Percentiles rank a stretch among this genome's conserved stretches.
These are phyloP conservation scores for Poa annua DNA, from an alignment of 176 grass and related monocot species.

Conservation along the genomic window DNA sequence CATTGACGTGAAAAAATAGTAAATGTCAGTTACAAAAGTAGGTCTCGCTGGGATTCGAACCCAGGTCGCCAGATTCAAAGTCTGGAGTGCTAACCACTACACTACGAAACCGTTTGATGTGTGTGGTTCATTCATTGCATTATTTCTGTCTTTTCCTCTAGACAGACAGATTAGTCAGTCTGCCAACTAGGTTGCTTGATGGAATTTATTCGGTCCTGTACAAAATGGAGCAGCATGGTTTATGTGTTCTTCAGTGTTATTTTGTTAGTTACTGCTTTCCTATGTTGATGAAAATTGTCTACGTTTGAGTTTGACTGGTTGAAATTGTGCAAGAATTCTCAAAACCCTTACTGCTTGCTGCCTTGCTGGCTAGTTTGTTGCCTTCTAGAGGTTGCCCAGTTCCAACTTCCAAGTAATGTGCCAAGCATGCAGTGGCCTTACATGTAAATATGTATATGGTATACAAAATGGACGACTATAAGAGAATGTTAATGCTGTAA, in stretches of 20 bases:
- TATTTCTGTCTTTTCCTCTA: constrained; percentile 19
- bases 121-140: not conserved
- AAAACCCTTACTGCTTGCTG: not conserved
- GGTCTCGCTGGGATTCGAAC: constrained; percentile 86
- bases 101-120: constrained; percentile 38
- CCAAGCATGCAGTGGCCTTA: not conserved
- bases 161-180: not conserved
- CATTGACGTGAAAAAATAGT: not conserved
- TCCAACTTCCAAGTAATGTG: not conserved
- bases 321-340: not conserved
- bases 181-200: not conserved
- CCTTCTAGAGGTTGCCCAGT: not conserved
- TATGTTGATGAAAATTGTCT: not conserved
- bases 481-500: not conserved
- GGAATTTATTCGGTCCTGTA: not conserved
- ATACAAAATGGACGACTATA: too few species aligned
- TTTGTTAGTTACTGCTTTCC: not conserved
- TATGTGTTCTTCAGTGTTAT: not conserved
- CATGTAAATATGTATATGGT: not conserved
- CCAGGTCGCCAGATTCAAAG: constrained; percentile 99
- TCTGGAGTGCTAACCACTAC: constrained; percentile 99
- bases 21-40: not conserved
- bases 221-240: not conserved
- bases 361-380: not conserved
- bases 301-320: too few species aligned